A percentile compares a stretch with the other conserved stretches of the same genome.
These are phyloP conservation scores for Fraxinus xanthoxyloides DNA, from an alignment of 305 asterid genomes.

Conservation along the genomic window DNA sequence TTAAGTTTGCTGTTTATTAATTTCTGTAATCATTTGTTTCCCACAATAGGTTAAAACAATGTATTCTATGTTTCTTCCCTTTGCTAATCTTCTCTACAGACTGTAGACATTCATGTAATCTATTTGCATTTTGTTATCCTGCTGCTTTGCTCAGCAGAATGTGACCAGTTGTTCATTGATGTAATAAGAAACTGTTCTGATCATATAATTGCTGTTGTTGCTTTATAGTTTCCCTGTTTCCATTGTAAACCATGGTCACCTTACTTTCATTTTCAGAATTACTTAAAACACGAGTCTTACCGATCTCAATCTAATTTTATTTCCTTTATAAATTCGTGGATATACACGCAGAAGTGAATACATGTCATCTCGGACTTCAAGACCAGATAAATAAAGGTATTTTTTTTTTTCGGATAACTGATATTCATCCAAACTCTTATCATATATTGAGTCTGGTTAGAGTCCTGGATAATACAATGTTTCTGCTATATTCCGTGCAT, in stretches of 20 bases:
- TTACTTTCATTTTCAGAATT: slow-evolving; percentile 2
- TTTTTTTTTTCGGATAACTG: slow-evolving; percentile 8
- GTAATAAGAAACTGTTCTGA: not conserved
- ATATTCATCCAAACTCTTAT: not conserved
- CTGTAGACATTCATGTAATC: not conserved
- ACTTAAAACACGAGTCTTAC: slow-evolving; percentile 12
- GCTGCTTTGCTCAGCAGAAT: not conserved
- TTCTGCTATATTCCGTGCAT: not conserved
- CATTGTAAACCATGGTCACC: not conserved
- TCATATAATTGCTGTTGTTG: not conserved
- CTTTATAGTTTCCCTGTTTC: not conserved
- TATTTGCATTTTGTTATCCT: not conserved
- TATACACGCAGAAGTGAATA: slow-evolving; percentile 63
- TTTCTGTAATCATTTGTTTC: not conserved
- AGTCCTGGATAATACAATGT: not conserved
- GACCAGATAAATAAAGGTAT: slow-evolving; percentile 60
- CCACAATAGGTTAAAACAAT: not conserved
- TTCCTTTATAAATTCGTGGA: slow-evolving; percentile 25
- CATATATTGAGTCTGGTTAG: not conserved
- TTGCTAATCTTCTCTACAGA: not conserved
- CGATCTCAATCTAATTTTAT: slow-evolving; percentile 12
- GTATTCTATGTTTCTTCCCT: not conserved
- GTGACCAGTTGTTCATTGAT: not conserved
- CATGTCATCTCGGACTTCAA: slow-evolving; percentile 66
- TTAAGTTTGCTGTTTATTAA: not conserved